Base-by-base conservation (phyloP, 1,139 yeast species). In the Protomyces lactucae-debilis region DNA sequence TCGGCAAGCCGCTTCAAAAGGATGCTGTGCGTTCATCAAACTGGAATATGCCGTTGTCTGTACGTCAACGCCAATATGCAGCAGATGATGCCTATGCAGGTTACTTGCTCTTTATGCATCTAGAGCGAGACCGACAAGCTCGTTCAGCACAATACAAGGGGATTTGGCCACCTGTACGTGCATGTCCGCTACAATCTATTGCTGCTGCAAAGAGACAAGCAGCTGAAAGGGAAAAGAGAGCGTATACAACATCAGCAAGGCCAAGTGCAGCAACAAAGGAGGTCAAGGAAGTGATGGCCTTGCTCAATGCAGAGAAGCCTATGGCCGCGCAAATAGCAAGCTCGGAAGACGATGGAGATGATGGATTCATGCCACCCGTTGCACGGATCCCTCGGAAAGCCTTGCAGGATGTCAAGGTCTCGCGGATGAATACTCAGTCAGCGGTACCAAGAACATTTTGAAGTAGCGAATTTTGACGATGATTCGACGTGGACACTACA, bases 81-180 rank as follows among this genome's bases (percentile, higher is more conserved):
- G 63, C 63, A 3, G 57, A 28, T 8, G 63, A 59, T 23, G 63
- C 63, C n/a, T 59, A 59, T 28, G 63, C 63, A 10, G 63, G 63
- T 9, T 59, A 52, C 16, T 43, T 59, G 12, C 52, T 59, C 32
- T 59, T 59, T 23, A 51, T 51, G 12, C 52, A 59, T 1, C 36
- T 59, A 8, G 63, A 59, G 40, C 43, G 63, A 40, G 43, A 55
- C 12, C 43, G 63, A 32, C 63, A 59, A 40, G 21, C 57, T 10
- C 43, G 36, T 3, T 51, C 57, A 14, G 52, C 28, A 16, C 8
- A 39, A 28, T 36, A 28, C 16, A 52, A 43, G 12, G 48, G 23
- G n/a, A 35, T 59, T 5, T 59, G 63, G 63, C 63, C 63, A 12
- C 63, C 57, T 3, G 57, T 59, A 4, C 43, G 48, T 16, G 63